Conservation (phyloP, 257 asterid species). For the Salvia miltiorrhiza region DNA sequence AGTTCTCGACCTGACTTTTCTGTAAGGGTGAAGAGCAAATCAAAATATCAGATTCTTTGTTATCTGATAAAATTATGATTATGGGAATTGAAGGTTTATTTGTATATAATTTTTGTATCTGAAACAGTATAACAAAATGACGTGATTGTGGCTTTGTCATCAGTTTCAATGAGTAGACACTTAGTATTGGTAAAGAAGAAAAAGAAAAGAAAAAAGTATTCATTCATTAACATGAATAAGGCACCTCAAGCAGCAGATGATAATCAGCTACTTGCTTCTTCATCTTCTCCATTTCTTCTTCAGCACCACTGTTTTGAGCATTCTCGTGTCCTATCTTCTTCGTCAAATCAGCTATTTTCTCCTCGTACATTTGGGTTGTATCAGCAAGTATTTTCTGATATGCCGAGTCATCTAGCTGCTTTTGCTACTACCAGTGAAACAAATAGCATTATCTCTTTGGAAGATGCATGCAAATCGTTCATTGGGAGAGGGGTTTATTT, state of each 20-base stretch:
- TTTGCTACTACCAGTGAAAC: slow-evolving; percentile 80
- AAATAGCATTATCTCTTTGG: slow-evolving; percentile 34
- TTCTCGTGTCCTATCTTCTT: slow-evolving; percentile 51
- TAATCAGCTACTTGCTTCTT: slow-evolving; percentile 49
- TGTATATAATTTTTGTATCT: background rate
- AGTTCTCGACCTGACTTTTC: slow-evolving; percentile 59
- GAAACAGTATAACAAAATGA: background rate
- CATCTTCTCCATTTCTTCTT: slow-evolving; percentile 49
- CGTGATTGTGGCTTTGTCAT: background rate
- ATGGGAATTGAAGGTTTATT: background rate
- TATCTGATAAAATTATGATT: slow-evolving; percentile 11
- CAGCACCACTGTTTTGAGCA: slow-evolving; percentile 39
- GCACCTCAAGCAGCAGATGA: slow-evolving; percentile 58
- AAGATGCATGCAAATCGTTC: slow-evolving; percentile 1
- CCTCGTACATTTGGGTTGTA: slow-evolving; percentile 78
- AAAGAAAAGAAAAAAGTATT: background rate
- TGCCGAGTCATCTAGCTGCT: slow-evolving; percentile 59
- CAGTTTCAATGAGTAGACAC: background rate
- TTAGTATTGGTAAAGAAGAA: too few species aligned
- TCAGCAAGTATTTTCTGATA: slow-evolving; percentile 68
- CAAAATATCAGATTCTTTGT: slow-evolving; percentile 21
- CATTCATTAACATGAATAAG: slow-evolving; percentile 12
- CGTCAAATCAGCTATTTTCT: slow-evolving; percentile 63
- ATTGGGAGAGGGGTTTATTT: background rate
- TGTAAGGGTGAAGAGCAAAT: slow-evolving; percentile 22